Base-by-base conservation (phyloP, 805 yeast species). In the Metschnikowia lachancei region DNA sequence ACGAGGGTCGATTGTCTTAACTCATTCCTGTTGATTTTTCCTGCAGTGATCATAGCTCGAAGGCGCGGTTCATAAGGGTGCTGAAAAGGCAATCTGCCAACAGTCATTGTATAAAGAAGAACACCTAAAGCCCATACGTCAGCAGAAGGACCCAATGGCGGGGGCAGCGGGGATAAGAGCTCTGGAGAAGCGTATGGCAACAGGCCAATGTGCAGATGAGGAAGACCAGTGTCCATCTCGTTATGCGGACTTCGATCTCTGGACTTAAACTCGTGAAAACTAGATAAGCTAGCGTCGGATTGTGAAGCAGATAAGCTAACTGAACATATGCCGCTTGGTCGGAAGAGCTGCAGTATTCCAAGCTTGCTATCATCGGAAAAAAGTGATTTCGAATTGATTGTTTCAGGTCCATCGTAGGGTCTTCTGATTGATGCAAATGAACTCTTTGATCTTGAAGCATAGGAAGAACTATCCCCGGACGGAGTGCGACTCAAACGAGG, bases 41-140 rank as follows among this genome's bases (percentile, higher is more conserved):
- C 92, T 3, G 83, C 77, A 26, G 81, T 65, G 36, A 91, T 91
- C 71, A 81, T 76, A 11, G 86, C 80, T 34, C 88, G 75, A 50
- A 91, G 69, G 51, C 90, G 70, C 10, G 96, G 95, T 56, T 87
- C 90, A 61, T 82, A 86, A n/a, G 78, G 78, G 60, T 90, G 96
- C 49, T 81, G 82, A 67, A 91, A 91, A 1, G 97, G 97, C 41
- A 91, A 64, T 52, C 75, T 78, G 0, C 95, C 91, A 19, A 81
- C 76, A 24, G 83, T 65, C 79, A 89, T 77, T 1, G 95, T 82
- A 63, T 80, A 90, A 3, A 85, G 56, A 52, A 86, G 67, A 0
- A 90, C 87, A 3, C 97, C 98, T 37, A 87, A 74, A 0, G 97
- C 95, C 97, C 97, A 91, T 4, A 87, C 76, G 65, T 91, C 98